Evolutionary conservation across 805 yeast genomes (phyloP), one percentile per base, ranked within the genome.

Genomic region (Tetrapisispora pingtungensis): DNA sequence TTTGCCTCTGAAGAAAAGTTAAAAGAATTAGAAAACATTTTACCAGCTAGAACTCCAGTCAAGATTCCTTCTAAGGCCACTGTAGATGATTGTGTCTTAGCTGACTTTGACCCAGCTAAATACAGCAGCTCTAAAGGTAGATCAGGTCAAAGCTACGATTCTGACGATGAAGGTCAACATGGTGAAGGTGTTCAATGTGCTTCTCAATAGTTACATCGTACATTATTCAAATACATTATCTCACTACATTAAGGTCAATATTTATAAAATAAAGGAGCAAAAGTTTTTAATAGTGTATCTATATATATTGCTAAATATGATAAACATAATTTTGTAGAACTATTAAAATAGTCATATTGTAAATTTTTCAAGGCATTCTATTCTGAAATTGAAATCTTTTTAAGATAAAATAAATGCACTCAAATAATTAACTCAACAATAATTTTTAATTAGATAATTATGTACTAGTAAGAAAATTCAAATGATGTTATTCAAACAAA

Each of bases 81-180:
- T 50, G 78, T 85, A 49, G 97, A 88, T 53, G 97, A 89, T 49
- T 84, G 84, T 58, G 77, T 79, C 26, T 66, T 87, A 59, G 70
- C 73, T 36, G 88, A 80, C 36, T 77, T 76, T 49, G 88, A 81
- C 58, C 81, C 84, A 38, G 55, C 73, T 55, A 76, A 75, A 68
- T 82, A 83, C 54, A 61, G 65, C 44, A 59, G 59, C 34, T 64
- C 68, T 56, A 55, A 56, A 38, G 59, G 61, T 43, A 61, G 70
- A 57, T 59, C 70, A 54, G 58, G 61, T 38, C 56, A 57, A 35
- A 52, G 53, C 42, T 64, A 72, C 50, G 77, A 76, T 46, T 78
- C 74, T 38, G 83, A 78, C 44, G 81, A 77, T 33, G 84, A 79
- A 31, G 80, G 70, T 24, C 56, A 55, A 30, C 66, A 64, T 42